Conservation (phyloP, 345 rosid species). For the Pugionium cornutum region DNA sequence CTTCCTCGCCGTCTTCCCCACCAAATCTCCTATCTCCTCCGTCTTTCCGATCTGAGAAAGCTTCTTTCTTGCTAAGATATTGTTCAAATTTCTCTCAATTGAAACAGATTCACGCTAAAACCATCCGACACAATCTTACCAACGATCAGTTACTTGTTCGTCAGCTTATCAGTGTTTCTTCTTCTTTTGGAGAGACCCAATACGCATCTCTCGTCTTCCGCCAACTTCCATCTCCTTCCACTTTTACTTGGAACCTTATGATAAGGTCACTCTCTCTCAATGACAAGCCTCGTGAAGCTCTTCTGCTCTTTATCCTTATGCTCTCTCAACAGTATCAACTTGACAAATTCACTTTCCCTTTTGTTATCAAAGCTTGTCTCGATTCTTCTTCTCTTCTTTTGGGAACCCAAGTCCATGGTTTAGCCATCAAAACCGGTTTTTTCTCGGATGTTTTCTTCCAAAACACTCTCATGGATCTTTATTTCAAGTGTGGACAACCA, state of each 20-base stretch:
- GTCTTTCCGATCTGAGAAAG: conserved; percentile 46
- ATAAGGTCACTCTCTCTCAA: conserved; percentile 51
- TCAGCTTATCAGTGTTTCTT: conserved; percentile 53
- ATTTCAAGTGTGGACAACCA: conserved; percentile 52
- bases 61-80: conserved; percentile 44
- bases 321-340: conserved; percentile 44
- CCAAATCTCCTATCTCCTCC: conserved; percentile 31
- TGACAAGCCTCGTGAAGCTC: conserved; percentile 51
- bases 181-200: conserved; percentile 44
- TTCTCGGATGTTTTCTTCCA: conserved; percentile 51
- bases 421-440: conserved; percentile 62
- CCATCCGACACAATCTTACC: conserved; percentile 51
- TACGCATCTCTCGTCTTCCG: conserved; percentile 58
- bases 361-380: conserved; percentile 63
- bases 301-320: conserved; percentile 60
- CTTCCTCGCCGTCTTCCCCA: conserved; percentile 32
- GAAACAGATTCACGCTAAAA: conserved; percentile 58
- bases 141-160: conserved; percentile 58
- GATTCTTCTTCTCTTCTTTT: conserved; percentile 37
- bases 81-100: conserved; percentile 55
- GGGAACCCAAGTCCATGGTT: conserved; percentile 60
- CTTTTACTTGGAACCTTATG: conserved; percentile 78
- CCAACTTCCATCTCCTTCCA: conserved; percentile 44
- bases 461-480: conserved; percentile 65
- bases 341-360: conserved; percentile 80